Conservation (phyloP, 805 yeast species). For the Saccharomycopsis sp. region DNA sequence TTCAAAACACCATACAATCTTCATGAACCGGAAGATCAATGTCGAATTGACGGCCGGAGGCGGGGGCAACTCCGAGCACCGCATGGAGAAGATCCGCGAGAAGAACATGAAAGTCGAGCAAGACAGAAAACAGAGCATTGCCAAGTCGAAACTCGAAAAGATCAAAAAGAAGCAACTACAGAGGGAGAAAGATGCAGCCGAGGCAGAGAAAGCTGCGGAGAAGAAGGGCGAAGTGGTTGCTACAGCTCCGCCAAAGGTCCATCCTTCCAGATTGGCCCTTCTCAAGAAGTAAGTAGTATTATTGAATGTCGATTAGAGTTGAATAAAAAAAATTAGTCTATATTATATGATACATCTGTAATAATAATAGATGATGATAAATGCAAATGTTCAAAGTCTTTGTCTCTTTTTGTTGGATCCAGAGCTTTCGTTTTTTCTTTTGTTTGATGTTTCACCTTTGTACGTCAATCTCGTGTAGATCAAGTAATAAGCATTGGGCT, state of each 20-base stretch:
- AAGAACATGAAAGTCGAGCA: conserved; percentile 70
- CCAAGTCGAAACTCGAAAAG: conserved; percentile 36
- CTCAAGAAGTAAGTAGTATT: conserved; percentile 10
- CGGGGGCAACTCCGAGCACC: conserved; percentile 75
- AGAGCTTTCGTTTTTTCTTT: too few relatives aligned
- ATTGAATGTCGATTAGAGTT: too few relatives aligned
- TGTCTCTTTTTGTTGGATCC: too few relatives aligned
- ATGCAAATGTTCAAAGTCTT: not conserved
- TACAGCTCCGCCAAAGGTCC: conserved; percentile 8
- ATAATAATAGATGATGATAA: not conserved
- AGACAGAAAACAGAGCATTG: conserved; percentile 55
- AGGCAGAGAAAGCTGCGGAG: too few relatives aligned
- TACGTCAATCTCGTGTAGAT: conserved; percentile 72
- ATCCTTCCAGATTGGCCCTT: conserved; percentile 21
- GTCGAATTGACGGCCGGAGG: conserved; percentile 98
- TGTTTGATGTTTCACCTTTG: conserved; percentile 25
- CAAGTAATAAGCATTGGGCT: conserved; percentile 85
- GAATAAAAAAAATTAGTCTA: too few relatives aligned
- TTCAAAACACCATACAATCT: conserved; percentile 65
- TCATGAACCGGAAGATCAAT: conserved; percentile 72
- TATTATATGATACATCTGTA: too few relatives aligned
- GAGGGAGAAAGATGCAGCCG: conserved; percentile 1
- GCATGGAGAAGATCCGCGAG: conserved; percentile 60
- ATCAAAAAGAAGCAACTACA: conserved; percentile 26
- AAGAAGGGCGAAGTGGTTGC: not conserved